Conservation (phyloP, 495 filamentous ascomycete genomes). For the Aspergillus funiculosus region DNA sequence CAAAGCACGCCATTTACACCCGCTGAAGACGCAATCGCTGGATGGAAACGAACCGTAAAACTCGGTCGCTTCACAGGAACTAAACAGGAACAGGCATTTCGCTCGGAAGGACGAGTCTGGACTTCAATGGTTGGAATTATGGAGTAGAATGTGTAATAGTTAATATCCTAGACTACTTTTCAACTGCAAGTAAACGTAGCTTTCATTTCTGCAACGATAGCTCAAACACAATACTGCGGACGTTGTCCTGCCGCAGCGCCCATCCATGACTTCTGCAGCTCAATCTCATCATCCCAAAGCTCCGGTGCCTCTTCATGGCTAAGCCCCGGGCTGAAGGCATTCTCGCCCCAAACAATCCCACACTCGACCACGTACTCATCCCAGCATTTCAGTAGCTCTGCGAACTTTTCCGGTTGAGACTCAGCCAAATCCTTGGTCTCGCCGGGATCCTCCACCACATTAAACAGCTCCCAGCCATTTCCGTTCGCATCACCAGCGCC, state of each 20-base stretch:
- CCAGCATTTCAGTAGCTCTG: not conserved
- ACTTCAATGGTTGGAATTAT: too few species aligned
- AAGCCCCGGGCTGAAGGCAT: not conserved
- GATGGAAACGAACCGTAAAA: too few species aligned
- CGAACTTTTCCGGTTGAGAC: not conserved
- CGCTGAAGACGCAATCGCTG: too few species aligned
- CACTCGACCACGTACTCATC: slow-evolving; percentile 3
- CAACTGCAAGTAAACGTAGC: too few species aligned
- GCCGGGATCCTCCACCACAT: not conserved
- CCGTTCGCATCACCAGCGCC: not conserved
- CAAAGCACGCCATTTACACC: too few species aligned
- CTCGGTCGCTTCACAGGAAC: too few species aligned
- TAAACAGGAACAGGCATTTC: too few species aligned
- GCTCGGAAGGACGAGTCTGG: too few species aligned
- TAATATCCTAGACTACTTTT: too few species aligned
- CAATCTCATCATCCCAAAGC: not conserved
- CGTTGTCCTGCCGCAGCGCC: not conserved
- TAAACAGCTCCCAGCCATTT: not conserved
- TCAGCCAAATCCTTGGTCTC: not conserved
- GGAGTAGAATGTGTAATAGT: too few species aligned
- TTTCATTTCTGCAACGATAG: too few species aligned
- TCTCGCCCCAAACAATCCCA: not conserved
- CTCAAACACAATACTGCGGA: not conserved
- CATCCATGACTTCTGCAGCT: not conserved
- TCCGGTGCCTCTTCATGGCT: not conserved